Evolutionary conservation across 1,284 basidiomycete species (phyloP), one percentile per base, ranked within the genome.

Genomic region (Microstroma glucosiphilum): DNA sequence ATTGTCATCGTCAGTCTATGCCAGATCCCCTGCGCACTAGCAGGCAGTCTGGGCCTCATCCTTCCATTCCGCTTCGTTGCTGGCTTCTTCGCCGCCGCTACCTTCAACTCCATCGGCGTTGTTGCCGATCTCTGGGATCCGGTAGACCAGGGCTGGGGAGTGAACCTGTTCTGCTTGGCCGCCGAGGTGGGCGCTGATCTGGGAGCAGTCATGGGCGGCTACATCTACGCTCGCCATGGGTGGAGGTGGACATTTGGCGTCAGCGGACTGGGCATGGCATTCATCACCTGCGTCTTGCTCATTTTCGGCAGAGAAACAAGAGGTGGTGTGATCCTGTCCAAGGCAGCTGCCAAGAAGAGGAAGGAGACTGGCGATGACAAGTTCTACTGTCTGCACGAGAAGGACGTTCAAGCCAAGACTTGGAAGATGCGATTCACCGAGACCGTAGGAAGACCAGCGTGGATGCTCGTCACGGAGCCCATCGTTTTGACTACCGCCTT

Each of bases 301-400:
- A 53, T 75, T 21, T 51, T 62, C 12, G 59, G 68, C 19, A 72
- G 72, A 3, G 77, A 79, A 53, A 79, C 75, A 11, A 65, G 71
- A 19, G 68, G 67, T 1, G 70, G 68, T 12, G 67, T 75, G 23
- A 63, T 82, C 9, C 72, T 82, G 19, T 72, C 76, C 43, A 65
- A 67, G 46, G 68, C 78, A 37, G 81, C 81, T 9, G 64, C 66
- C 41, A 63, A 69, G 62, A 58, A 79, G 51, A 70, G 79, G 23
- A 69, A 70, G 59, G 73, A 79, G 19, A 77, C 75, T 1, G 73
- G 78, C 15, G 81, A 82, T 58, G 30, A 70, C 1, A 59, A 71
- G 2, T 81, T 68, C 61, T 74, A 78, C 21, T 75, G 77, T 11
- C 68, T 73, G 57, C 79, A 81, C 63, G 80, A 82, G 57, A 67